Evolutionary conservation across 768 basidiomycete species (phyloP).

Genomic region (Termitomyces sp.): DNA sequence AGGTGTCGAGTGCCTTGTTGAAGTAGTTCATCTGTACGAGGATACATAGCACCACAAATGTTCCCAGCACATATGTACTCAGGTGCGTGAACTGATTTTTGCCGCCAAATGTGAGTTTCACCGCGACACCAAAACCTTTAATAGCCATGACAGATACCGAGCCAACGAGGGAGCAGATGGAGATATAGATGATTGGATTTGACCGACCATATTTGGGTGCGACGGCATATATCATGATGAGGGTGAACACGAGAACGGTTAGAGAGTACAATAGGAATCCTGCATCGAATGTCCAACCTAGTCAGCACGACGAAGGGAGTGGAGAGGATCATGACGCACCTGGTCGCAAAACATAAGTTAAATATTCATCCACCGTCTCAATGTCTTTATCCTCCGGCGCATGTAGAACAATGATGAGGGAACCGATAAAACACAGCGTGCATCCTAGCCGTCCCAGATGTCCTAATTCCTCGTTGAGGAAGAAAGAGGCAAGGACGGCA

Average conservation of each 20-base stretch:
- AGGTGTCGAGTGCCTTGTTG: slow-evolving; percentile 96
- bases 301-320: not conserved
- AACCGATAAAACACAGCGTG: slow-evolving; percentile 79
- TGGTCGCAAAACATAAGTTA: slow-evolving; percentile 90
- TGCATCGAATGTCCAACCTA: slow-evolving; percentile 24
- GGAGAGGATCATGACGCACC: slow-evolving; percentile 42
- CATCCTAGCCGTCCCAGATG: slow-evolving; percentile 89
- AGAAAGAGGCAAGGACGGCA: slow-evolving; percentile 89
- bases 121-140: slow-evolving; percentile 96
- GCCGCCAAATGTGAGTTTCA: slow-evolving; percentile 90
- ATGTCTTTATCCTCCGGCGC: slow-evolving; percentile 95
- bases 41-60: slow-evolving; percentile 81
- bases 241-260: slow-evolving; percentile 73
- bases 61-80: slow-evolving; percentile 94
- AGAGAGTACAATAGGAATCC: slow-evolving; percentile 92
- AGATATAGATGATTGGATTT: slow-evolving; percentile 90
- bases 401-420: slow-evolving; percentile 92
- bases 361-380: slow-evolving; percentile 89
- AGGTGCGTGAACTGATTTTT: slow-evolving; percentile 94
- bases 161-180: slow-evolving; percentile 94
- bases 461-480: slow-evolving; percentile 91
- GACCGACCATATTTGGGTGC: slow-evolving; percentile 83
- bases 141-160: slow-evolving; percentile 98
- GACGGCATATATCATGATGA: slow-evolving; percentile 85
- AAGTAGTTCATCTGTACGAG: slow-evolving; percentile 94